Evolutionary conservation across 805 yeast species (phyloP), one percentile per base, ranked within the genome.

Genomic region (Wickerhamiella allomyrinae): DNA sequence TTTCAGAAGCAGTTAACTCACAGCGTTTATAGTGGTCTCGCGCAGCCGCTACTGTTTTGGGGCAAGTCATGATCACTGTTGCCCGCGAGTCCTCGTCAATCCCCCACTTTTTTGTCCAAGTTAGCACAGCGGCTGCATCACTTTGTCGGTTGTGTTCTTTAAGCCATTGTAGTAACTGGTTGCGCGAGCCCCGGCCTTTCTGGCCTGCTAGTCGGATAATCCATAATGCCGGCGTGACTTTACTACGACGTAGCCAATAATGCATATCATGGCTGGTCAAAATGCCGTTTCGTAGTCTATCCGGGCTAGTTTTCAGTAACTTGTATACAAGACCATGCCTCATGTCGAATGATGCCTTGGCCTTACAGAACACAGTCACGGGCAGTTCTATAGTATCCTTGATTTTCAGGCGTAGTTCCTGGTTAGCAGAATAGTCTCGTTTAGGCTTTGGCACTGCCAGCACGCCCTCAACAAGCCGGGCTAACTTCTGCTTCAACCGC

Each of bases 91-190:
- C 42, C n/a, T 44, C 52, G 20, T 45, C 38, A 29, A 53, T 49
- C 2, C 57, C 56, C 57, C 57, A 53, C 25, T 52, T 51, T 23
- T 49, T 46, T 8, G 57, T 53, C 52, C 49, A 47, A 2, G 42
- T 34, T n/a, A 46, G 42, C 7, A 51, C 44, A 7, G 40, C 19
- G 8, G 36, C 40, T 41, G 44, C 34, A 2, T 38, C 41, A 2
- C 17, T 27, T n/a, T 10, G n/a, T 2, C 37, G 40, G 8, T 34
- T 31, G 13, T 42, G 25, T n/a, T 42, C 41, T 1, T 36, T 29
- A 4, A 51, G 46, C 53, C 53, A 50, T 20, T 41, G 40, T 19
- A 53, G 37, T 13, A 52, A 29, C 42, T 49, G 48, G 34, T 53
- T 53, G 8, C 57, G 41, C 5, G 56, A 42, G 0, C 49, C 52